Evolutionary conservation across 2,329 filamentous ascomycete species (phyloP), one percentile per base, ranked within the genome.

Genomic region (Nannizziopsis barbatae): DNA sequence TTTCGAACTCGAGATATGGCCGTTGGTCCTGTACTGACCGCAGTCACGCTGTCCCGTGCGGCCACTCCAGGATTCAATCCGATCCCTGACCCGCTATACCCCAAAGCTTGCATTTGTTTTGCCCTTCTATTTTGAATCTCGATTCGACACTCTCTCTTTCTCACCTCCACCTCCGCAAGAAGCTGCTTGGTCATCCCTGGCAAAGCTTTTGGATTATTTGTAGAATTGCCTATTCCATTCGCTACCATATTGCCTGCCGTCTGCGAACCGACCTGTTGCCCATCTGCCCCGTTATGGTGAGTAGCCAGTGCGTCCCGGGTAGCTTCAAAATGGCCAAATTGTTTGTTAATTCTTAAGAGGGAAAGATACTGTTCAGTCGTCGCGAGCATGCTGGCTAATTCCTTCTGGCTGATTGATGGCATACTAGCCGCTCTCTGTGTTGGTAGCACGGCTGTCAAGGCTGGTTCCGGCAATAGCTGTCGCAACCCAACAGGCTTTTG

Each of bases 361-460:
- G 45, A 40, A 10, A 47, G 18, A 36, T 47, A 47, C 15, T 47
- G 45, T 38, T 47, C 45, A 10, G 45, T 47, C 18, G 22, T 33
- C 35, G 45, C 37, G 33, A 47, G 36, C 11, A 47, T 31, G 10
- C 37, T 41, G 5, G 45, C 31, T 35, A 47, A 22, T 20, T 47
- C 37, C 22, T 41, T 15, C 10, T 47, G 14, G 22, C 27, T 41
- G 8, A 47, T 35, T 22, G 45, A 22, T 14, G 45, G 37, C 45
- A 41, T 41, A 3, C 36, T 17, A 11, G 17, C 38, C 11, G 45
- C 37, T 36, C 30, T 42, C 42, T 48, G 31, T 30, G 42, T 42
- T 37, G 39, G 46, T 22, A 48, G 31, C 9, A 33, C 39, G 8
- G 31, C 38, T 31, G 46, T 48, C 46, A 48, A 36, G 9, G 46